These are phyloP conservation scores for Solanum corneliomulleri DNA, from an alignment of 257 asterid genomes.

Conservation along the genomic window DNA sequence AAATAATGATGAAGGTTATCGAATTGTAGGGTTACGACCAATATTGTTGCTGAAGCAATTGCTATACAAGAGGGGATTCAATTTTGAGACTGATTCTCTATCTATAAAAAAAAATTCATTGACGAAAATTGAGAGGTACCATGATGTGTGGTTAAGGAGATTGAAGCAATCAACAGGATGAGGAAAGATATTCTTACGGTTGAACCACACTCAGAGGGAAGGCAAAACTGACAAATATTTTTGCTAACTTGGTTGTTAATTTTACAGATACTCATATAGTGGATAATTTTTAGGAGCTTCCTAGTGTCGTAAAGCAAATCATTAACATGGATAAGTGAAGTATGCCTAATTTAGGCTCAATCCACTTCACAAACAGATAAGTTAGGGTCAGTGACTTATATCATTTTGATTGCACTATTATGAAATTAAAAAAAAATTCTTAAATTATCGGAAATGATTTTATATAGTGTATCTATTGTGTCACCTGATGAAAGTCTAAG, in stretches of 20 bases:
- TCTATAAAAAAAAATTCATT: not conserved
- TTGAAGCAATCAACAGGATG: not conserved
- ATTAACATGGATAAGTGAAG: not conserved
- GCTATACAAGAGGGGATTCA: not conserved
- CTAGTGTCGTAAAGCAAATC: not conserved
- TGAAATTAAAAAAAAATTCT: accelerated
- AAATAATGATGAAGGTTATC: not conserved
- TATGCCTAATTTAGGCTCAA: not conserved
- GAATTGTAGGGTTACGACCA: not conserved
- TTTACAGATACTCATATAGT: not conserved
- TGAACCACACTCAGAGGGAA: not conserved
- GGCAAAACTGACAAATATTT: accelerated
- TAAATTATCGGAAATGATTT: not conserved
- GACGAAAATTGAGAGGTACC: not conserved
- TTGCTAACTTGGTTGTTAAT: not conserved
- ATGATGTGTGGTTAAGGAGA: not conserved
- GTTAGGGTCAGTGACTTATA: not conserved
- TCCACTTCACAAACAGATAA: not conserved
- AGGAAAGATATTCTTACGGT: not conserved
- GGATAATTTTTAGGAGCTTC: not conserved
- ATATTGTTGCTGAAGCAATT: not conserved
- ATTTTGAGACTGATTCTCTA: not conserved
- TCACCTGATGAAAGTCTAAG: not conserved
- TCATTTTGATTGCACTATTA: not conserved
- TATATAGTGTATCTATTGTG: not conserved